Evolutionary conservation across 768 basidiomycete genomes (phyloP).

Genomic region (Cystobasidium onofrii): DNA sequence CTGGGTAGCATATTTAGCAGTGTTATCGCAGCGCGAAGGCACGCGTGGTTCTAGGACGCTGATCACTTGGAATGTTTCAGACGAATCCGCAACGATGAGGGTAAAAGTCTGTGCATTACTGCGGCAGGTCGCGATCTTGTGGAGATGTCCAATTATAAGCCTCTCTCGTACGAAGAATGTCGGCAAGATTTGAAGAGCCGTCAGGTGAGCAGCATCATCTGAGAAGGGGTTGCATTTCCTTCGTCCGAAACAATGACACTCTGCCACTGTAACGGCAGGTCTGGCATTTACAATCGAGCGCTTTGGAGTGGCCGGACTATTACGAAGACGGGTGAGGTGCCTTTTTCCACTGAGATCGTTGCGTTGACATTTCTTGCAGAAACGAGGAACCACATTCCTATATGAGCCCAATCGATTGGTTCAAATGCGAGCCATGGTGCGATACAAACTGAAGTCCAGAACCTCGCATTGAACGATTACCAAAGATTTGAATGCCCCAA

Average conservation of each 20-base stretch:
- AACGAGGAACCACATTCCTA: too few species aligned
- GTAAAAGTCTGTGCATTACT: not conserved
- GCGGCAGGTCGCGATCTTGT: not conserved
- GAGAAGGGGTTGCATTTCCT: too few species aligned
- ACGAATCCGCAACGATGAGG: not conserved
- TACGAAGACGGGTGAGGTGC: not conserved
- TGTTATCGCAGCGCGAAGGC: too few species aligned
- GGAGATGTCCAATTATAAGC: too few species aligned
- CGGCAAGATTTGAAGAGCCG: too few species aligned
- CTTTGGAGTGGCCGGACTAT: not conserved
- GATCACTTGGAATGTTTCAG: not conserved
- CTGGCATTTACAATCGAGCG: not conserved
- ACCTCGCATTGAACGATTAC: too few species aligned
- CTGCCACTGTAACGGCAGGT: too few species aligned
- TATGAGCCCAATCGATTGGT: not conserved
- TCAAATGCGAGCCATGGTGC: not conserved
- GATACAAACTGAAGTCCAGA: not conserved
- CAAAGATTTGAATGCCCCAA: too few species aligned
- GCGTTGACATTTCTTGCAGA: not conserved
- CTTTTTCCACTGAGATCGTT: not conserved
- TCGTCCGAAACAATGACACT: too few species aligned
- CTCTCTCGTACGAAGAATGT: too few species aligned
- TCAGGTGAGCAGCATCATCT: too few species aligned
- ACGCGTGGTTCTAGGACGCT: not conserved
- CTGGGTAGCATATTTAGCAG: too few species aligned